phyloP scores from a whole-genome alignment of 306 rosid genomes.

The Vigna nakashimae region DNA sequence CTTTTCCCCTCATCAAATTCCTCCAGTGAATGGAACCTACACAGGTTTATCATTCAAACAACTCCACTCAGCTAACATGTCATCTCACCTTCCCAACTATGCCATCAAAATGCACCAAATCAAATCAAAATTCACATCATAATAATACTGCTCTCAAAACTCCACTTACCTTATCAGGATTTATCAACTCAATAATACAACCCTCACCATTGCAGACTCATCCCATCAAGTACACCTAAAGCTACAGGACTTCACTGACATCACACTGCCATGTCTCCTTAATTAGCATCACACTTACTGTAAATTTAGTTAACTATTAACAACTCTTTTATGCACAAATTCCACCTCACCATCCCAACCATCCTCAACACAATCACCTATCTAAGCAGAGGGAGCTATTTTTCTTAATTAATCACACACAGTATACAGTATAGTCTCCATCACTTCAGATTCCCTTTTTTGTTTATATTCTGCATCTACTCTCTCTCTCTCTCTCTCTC shows the following conservation, averaged over 20 bases:
- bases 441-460: constrained; percentile 30
- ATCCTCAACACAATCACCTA: not conserved
- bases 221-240: constrained; percentile 7
- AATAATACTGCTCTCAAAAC: not conserved
- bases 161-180: not conserved
- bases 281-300: constrained; percentile 18
- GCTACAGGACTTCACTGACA: constrained; percentile 7
- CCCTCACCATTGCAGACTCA: not conserved
- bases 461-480: constrained; percentile 26
- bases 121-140: not conserved
- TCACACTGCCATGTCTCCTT: constrained; percentile 10
- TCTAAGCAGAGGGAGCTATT: not conserved
- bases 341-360: not conserved
- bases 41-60: not conserved
- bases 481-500: not conserved
- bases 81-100: not conserved
- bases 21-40: constrained; percentile 91
- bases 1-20: constrained; percentile 97
- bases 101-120: not conserved
- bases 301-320: constrained; percentile 26
- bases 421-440: not conserved
- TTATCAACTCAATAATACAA: not conserved
- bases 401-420: constrained; percentile 7
- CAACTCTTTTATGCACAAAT: not conserved
- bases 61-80: not conserved